Conservation (phyloP, 305 asterid genomes). For the Stenogyne calaminthoides region DNA sequence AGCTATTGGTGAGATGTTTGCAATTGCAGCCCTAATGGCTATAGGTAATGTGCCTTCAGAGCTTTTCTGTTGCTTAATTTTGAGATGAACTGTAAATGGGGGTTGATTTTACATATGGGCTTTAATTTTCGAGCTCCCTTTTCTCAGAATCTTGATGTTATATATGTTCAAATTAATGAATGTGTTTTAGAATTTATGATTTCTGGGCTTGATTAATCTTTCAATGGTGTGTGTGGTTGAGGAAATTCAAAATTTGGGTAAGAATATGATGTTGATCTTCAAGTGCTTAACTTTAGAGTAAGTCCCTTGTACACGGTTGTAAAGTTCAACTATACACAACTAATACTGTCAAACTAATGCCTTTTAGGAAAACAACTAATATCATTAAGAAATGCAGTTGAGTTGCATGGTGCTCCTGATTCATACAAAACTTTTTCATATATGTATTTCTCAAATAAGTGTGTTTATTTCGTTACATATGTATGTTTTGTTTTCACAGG, state of each 20-base stretch:
- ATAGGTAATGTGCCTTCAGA: constrained; percentile 49
- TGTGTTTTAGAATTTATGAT: neutral
- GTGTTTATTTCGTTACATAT: neutral
- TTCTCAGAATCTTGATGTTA: neutral
- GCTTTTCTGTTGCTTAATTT: constrained; percentile 16
- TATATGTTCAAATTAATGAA: neutral
- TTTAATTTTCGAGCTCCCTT: neutral
- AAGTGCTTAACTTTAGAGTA: too few relatives aligned
- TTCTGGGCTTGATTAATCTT: neutral
- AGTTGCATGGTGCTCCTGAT: too few relatives aligned
- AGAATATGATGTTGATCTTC: neutral
- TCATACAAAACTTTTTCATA: too few relatives aligned
- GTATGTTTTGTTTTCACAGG: constrained; percentile 42
- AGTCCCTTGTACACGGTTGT: too few relatives aligned
- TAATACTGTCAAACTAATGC: too few relatives aligned
- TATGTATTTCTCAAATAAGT: neutral
- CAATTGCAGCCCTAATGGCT: constrained; percentile 80
- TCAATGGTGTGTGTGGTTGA: neutral
- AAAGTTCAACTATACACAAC: too few relatives aligned
- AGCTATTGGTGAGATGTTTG: constrained; percentile 76
- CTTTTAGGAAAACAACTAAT: too few relatives aligned
- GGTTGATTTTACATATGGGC: neutral
- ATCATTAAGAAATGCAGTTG: too few relatives aligned
- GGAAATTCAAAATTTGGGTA: neutral
- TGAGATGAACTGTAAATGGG: neutral